These are phyloP conservation scores for Chenopodium album DNA, from an alignment of 148 eudicot genomes.

Conservation along the genomic window DNA sequence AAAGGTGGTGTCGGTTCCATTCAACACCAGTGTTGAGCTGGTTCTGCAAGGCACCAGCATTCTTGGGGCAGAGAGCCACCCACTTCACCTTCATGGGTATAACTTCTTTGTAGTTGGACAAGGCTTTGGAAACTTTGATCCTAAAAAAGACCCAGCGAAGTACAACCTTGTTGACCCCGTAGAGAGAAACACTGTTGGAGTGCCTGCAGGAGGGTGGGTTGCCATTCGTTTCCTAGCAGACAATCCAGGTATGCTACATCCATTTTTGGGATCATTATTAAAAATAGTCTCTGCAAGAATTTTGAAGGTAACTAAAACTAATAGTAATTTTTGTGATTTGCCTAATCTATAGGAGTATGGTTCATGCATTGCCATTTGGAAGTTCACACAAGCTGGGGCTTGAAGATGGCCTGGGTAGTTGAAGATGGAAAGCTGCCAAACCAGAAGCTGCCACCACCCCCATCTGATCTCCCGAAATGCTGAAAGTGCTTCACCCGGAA, in stretches of 20 bases:
- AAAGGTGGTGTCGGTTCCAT: constrained; percentile 39
- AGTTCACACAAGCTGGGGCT: constrained; percentile 74
- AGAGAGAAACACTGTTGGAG: constrained; percentile 57
- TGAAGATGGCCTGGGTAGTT: constrained; percentile 78
- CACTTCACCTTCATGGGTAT: constrained; percentile 55
- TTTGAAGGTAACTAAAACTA: too few relatives aligned
- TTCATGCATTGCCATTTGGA: constrained; percentile 75
- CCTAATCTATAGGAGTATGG: constrained; percentile 48
- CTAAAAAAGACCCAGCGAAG: constrained; percentile 40
- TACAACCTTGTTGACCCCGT: constrained; percentile 56
- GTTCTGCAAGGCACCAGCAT: constrained; percentile 45
- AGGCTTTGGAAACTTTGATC: constrained; percentile 57
- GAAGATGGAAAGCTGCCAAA: constrained; percentile 49
- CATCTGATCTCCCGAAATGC: constrained; percentile 70
- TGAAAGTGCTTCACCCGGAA: constrained; percentile 9
- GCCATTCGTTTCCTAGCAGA: constrained; percentile 68
- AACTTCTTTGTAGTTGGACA: constrained; percentile 57
- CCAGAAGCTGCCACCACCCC: constrained; percentile 63
- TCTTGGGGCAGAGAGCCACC: constrained; percentile 50
- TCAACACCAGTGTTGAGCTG: constrained; percentile 42
- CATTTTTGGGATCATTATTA: too few relatives aligned
- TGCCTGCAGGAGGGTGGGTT: constrained; percentile 63
- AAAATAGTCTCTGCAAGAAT: too few relatives aligned
- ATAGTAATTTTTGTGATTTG: too few relatives aligned
- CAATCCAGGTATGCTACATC: constrained; percentile 53